Evolutionary conservation across 1,139 yeast genomes (phyloP), one percentile per base, ranked within the genome.

Genomic region (Kodamaea suecica): DNA sequence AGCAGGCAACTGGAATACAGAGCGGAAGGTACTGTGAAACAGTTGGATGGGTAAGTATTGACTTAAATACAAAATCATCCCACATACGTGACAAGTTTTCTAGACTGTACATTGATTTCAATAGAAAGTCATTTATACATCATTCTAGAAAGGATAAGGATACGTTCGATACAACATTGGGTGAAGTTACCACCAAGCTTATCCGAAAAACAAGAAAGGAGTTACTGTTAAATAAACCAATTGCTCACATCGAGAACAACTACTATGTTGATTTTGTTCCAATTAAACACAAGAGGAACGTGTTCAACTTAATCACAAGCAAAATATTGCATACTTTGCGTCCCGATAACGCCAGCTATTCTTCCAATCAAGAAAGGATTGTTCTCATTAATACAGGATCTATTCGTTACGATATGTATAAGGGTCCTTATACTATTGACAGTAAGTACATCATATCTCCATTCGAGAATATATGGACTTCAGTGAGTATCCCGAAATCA

Each of bases 21-120:
- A 84, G 95, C 49, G 98, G 98, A 0, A 70, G 97, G 35, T 92
- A 84, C 51, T 77, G 95, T 52, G 98, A 92, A 55, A 90, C 97
- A 0, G 73, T 85, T 13, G 98, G 98, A 0, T 92, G 90, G 75
- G 60, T 84, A 8, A 79, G 95, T 31, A 63, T 85, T 21, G 68
- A 75, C 42, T 35, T 57, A 11, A 24, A 35, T 2, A 40, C 39
- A 3, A 36, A 38, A 5, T 34, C 44, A n/a, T 23, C 40, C 1
- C 45, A 37, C 12, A 42, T 52, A 7, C 47, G 39, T 26, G 44
- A 52, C 27, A 37, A 60, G 36, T 74, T 72, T 52, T 53, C 73
- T 21, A 68, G 97, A 49, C 66, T 78, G 14, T 90, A 90, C 56
- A 75, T 90, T 43, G 97, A 90, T 55, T 87, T 87, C 60, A 88